A percentile compares a stretch with the other conserved stretches of the same genome.
These are phyloP conservation scores for Lactarius indigo DNA, from an alignment of 768 basidiomycete species.

Conservation along the genomic window DNA sequence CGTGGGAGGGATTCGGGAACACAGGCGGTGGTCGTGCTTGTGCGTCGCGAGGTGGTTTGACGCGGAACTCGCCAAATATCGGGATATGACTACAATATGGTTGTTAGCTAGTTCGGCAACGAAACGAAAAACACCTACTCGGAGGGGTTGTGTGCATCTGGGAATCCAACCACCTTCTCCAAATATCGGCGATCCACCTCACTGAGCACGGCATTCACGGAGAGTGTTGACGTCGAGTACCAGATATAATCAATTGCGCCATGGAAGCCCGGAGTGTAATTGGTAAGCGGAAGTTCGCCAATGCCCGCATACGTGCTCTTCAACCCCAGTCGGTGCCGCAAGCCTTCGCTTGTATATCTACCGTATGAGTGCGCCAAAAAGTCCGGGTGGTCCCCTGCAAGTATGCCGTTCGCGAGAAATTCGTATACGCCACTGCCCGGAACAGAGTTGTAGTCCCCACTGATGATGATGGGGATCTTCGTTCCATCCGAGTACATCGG, in stretches of 20 bases:
- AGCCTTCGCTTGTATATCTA: slow-evolving; percentile 84
- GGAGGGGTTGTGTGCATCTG: slow-evolving; percentile 93
- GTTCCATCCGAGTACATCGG: slow-evolving; percentile 78
- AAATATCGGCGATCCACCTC: slow-evolving; percentile 84
- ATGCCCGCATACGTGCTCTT: slow-evolving; percentile 76
- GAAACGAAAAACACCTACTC: slow-evolving; percentile 60
- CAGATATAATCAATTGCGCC: slow-evolving; percentile 93
- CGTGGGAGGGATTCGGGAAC: slow-evolving; percentile 39
- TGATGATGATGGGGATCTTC: slow-evolving; percentile 88
- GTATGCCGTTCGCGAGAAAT: slow-evolving; percentile 69
- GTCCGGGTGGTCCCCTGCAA: slow-evolving; percentile 77
- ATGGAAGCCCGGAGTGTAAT: slow-evolving; percentile 83
- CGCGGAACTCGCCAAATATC: slow-evolving; percentile 70
- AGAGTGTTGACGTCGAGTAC: slow-evolving; percentile 72
- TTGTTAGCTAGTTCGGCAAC: slow-evolving; percentile 25
- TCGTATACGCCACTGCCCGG: slow-evolving; percentile 89
- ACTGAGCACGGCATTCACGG: slow-evolving; percentile 79
- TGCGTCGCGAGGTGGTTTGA: slow-evolving; percentile 63
- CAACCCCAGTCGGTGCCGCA: slow-evolving; percentile 74
- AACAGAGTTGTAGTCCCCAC: slow-evolving; percentile 94
- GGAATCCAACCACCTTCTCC: slow-evolving; percentile 92
- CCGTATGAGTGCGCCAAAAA: slow-evolving; percentile 93
- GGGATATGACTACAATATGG: slow-evolving; percentile 58
- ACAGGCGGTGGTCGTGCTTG: slow-evolving; percentile 36
- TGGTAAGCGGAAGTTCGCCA: slow-evolving; percentile 74